Evolutionary conservation across 352 stramenopile species (phyloP), one percentile per base, ranked within the genome.

Genomic region (Pythium grandisporangium): DNA sequence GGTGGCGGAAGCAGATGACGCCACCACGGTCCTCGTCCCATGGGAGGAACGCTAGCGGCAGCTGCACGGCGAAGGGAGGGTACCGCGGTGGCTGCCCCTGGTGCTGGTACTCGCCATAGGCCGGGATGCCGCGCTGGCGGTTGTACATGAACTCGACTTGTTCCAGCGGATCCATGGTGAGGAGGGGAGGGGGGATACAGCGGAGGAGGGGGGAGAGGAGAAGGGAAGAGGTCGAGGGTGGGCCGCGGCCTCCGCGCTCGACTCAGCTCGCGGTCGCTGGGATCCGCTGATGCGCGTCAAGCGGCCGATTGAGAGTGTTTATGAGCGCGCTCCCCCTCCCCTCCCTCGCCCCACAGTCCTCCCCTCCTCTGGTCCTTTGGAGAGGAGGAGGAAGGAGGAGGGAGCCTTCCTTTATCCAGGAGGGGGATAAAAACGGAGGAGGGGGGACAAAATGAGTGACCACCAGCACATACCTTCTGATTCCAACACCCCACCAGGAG

Each of bases 91-190:
- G 76, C 55, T 85, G 70, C 2, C 76, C 76, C 30, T 63, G 65
- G 53, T 89, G 76, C 24, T 60, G 54, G 35, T 71, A 78, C 25
- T 64, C 43, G 16, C 51, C 48, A 56, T 86, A 89, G 23, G 57
- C 54, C 30, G 76, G 57, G 43, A 64, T 54, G 19, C 76, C 76
- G 22, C 62, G 72, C 60, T 86, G 70, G 24, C 70, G 70, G 44
- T 81, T 81, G 62, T 82, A 89, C 20, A 63, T 58, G 40, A 89
- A 82, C 45, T 84, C 72, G 21, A 77, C 72, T 36, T 81, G 63
- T 48, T 85, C 53, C 29, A 85, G 57, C 48, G 52, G 24, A 20
- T 61, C 52, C 52, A 61, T 61, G 2, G 11, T 48, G 7, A 24
- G 8, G 14, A 29, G 12, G 3, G 23, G 20, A 38, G 20, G 16